phyloP scores from a whole-genome alignment of 2,329 filamentous ascomycete genomes.

The Parafenestella ontariensis region DNA sequence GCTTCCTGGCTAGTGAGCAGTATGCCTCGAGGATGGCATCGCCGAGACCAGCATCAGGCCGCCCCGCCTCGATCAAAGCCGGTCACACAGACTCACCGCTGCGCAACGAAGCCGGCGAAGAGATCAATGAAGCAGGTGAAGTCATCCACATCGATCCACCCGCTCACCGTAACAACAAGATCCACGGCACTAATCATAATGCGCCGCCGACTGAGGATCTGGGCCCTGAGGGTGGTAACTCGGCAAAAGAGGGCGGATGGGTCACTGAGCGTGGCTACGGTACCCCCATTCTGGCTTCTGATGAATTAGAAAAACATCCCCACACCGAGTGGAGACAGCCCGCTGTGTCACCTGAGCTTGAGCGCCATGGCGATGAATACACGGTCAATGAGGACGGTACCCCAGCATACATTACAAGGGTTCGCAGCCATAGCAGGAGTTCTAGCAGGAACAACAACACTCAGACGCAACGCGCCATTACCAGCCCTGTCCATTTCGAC shows the following conservation, averaged over 20 bases:
- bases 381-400: constrained; percentile 54
- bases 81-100: constrained; percentile 59
- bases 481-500: constrained; percentile 55
- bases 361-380: constrained; percentile 63
- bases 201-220: constrained; percentile 61
- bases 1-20: constrained; percentile 85
- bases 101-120: constrained; percentile 56
- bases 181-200: constrained; percentile 59
- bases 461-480: constrained; percentile 52
- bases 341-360: constrained; percentile 75
- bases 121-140: constrained; percentile 60
- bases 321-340: constrained; percentile 74
- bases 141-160: constrained; percentile 82
- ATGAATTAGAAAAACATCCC: constrained; percentile 81
- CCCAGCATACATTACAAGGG: constrained; percentile 56
- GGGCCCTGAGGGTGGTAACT: constrained; percentile 55
- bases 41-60: constrained; percentile 62
- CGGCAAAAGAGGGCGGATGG: constrained; percentile 56
- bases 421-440: constrained; percentile 59
- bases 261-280: constrained; percentile 68
- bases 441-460: constrained; percentile 64
- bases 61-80: constrained; percentile 56
- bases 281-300: constrained; percentile 84
- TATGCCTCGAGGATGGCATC: constrained; percentile 78
- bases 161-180: constrained; percentile 53